Conservation (phyloP, 106 monocot genomes). For the Acorus calamus region DNA sequence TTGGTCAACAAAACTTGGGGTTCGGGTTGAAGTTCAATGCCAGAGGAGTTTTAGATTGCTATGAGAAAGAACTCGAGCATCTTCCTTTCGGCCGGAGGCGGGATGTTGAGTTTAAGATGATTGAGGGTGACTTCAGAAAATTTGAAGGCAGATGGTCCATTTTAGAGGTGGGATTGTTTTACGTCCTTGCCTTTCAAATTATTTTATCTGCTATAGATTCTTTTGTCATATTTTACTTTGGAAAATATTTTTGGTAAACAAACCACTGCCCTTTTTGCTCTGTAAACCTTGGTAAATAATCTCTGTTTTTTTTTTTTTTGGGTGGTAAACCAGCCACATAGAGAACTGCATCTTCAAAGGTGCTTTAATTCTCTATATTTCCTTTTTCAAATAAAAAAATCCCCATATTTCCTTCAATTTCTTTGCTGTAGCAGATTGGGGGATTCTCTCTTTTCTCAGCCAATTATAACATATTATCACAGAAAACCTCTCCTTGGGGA, state of each 20-base stretch:
- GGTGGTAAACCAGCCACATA: too few relatives aligned
- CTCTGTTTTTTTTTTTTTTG: too few relatives aligned
- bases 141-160: conserved; percentile 88
- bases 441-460: too few relatives aligned
- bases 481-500: too few relatives aligned
- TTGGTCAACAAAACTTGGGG: conserved; percentile 73
- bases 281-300: too few relatives aligned
- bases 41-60: conserved; percentile 77
- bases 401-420: too few relatives aligned
- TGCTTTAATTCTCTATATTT: too few relatives aligned
- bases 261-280: too few relatives aligned
- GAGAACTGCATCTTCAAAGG: too few relatives aligned
- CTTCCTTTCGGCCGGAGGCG: conserved; percentile 44
- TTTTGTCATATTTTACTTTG: background rate
- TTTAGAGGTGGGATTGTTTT: conserved; percentile 33
- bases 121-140: conserved; percentile 75
- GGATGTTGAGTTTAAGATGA: conserved; percentile 83
- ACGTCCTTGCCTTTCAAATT: background rate
- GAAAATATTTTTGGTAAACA: background rate
- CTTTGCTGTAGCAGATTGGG: too few relatives aligned
- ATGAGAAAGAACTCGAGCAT: conserved; percentile 62
- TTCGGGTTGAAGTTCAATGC: conserved; percentile 84
- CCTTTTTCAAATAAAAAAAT: too few relatives aligned
- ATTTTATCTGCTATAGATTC: background rate
- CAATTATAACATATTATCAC: too few relatives aligned